phyloP scores from a whole-genome alignment of 768 basidiomycete species.

The Fomitopsis pulvina region DNA sequence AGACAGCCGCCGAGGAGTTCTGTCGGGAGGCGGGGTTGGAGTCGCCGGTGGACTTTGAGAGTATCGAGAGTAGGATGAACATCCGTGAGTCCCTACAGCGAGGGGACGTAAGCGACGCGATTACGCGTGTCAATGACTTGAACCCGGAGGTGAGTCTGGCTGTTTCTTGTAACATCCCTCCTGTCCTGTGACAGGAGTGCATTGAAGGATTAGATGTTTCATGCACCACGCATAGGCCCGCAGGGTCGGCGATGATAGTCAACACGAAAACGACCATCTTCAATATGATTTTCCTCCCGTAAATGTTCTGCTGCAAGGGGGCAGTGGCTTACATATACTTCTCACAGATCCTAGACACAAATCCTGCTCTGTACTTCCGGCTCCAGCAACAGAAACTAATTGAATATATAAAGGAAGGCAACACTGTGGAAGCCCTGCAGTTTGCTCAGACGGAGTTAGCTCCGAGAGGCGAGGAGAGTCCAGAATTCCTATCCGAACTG shows the following conservation, averaged over 20 bases:
- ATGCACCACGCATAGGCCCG: constrained; percentile 98
- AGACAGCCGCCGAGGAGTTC: constrained; percentile 92
- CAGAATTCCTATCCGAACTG: constrained; percentile 85
- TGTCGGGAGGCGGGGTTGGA: constrained; percentile 77
- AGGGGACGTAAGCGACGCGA: constrained; percentile 93
- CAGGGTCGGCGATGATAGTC: constrained; percentile 78
- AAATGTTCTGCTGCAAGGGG: constrained; percentile 7
- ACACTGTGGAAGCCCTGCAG: constrained; percentile 69
- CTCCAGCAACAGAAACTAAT: constrained; percentile 95
- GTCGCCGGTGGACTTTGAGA: constrained; percentile 80
- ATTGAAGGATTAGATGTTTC: constrained; percentile 83
- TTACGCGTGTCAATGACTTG: constrained; percentile 90
- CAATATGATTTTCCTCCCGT: constrained; percentile 64
- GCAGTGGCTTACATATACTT: constrained; percentile 13
- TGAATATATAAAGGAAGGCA: constrained; percentile 84
- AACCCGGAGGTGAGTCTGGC: constrained; percentile 82
- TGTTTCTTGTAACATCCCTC: not conserved
- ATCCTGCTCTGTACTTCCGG: constrained; percentile 89
- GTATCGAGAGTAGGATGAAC: constrained; percentile 89
- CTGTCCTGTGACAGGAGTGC: constrained; percentile 6
- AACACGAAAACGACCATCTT: constrained; percentile 91
- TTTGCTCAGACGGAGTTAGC: constrained; percentile 95
- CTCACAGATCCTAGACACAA: constrained; percentile 89
- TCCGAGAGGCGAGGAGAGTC: constrained; percentile 90
- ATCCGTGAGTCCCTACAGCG: constrained; percentile 92